Conservation (phyloP, 2,329 filamentous ascomycete genomes). For the Delphinella strobiligena region DNA sequence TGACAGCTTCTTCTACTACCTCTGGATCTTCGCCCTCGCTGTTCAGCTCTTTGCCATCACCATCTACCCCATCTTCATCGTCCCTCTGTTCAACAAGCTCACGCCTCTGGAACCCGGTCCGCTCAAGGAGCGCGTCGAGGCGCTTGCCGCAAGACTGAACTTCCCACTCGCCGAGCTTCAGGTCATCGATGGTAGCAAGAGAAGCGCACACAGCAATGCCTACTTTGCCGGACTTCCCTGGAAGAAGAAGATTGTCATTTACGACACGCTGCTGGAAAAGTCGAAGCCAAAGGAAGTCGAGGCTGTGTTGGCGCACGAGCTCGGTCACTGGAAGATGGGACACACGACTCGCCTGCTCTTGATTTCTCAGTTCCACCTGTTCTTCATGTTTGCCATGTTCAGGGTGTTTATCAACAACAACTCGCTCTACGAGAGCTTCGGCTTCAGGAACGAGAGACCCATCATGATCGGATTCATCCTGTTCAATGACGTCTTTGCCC, state of each 20-base stretch:
- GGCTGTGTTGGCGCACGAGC: conserved; percentile 86
- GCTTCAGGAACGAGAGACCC: conserved; percentile 69
- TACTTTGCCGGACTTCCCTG: conserved; percentile 97
- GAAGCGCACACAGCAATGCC: conserved; percentile 78
- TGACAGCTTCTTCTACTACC: conserved; percentile 91
- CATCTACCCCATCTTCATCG: conserved; percentile 86
- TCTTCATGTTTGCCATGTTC: conserved; percentile 95
- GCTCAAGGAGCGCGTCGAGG: conserved; percentile 80
- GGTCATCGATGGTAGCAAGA: conserved; percentile 87
- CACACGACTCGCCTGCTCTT: conserved; percentile 87
- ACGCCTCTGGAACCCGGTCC: conserved; percentile 78
- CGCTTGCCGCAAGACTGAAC: conserved; percentile 66
- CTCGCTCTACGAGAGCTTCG: conserved; percentile 83
- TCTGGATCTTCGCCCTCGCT: conserved; percentile 83
- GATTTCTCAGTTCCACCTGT: conserved; percentile 73
- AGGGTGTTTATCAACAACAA: conserved; percentile 94
- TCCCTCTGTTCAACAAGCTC: conserved; percentile 96
- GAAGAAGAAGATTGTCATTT: conserved; percentile 99
- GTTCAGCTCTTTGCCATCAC: conserved; percentile 93
- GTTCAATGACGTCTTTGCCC: conserved; percentile 91
- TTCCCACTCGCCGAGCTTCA: conserved; percentile 90
- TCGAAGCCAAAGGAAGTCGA: conserved; percentile 85
- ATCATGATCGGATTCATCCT: conserved; percentile 96
- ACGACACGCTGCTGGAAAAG: conserved; percentile 95
- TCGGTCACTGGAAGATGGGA: conserved; percentile 92